Percentiles rank a stretch among this genome's conserved stretches.
These are phyloP conservation scores for Apiospora sp. DNA, from an alignment of 2,329 filamentous ascomycete genomes.

Conservation along the genomic window DNA sequence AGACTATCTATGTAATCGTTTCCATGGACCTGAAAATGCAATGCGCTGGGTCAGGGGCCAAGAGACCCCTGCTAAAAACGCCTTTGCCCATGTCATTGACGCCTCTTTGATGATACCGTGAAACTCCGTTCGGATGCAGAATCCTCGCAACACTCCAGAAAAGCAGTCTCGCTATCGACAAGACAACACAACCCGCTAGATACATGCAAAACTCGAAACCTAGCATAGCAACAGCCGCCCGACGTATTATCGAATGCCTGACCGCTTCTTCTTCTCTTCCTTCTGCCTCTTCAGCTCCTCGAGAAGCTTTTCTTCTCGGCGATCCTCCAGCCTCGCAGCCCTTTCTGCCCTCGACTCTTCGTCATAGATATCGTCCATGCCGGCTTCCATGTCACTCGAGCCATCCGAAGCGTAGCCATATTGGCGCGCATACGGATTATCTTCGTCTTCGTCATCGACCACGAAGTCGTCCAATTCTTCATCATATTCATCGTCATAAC, in stretches of 20 bases:
- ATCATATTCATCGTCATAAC: conserved; percentile 69
- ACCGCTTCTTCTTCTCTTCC: conserved; percentile 40
- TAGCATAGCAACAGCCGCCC: background rate
- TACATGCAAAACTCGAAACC: background rate
- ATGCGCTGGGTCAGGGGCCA: conserved; percentile 14
- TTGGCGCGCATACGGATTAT: conserved; percentile 45
- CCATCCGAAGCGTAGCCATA: conserved; percentile 69
- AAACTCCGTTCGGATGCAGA: conserved; percentile 21
- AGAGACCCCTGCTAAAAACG: background rate
- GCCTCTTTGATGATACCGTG: conserved; percentile 20
- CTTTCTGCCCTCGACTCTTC: conserved; percentile 72
- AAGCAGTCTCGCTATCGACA: conserved; percentile 6
- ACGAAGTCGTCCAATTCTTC: conserved; percentile 68
- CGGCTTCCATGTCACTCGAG: conserved; percentile 82
- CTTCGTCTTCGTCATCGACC: conserved; percentile 65
- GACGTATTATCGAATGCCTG: conserved; percentile 21
- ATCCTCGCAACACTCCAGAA: conserved; percentile 17
- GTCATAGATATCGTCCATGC: conserved; percentile 74
- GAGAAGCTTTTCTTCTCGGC: conserved; percentile 46
- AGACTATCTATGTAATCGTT: conserved; percentile 18
- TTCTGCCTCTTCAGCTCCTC: conserved; percentile 54
- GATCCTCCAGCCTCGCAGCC: conserved; percentile 74
- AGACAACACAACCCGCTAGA: conserved; percentile 19
- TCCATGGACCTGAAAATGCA: conserved; percentile 9
- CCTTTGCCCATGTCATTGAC: conserved; percentile 18